phyloP scores from a whole-genome alignment of 257 asterid species.

The Solanum chilense region DNA sequence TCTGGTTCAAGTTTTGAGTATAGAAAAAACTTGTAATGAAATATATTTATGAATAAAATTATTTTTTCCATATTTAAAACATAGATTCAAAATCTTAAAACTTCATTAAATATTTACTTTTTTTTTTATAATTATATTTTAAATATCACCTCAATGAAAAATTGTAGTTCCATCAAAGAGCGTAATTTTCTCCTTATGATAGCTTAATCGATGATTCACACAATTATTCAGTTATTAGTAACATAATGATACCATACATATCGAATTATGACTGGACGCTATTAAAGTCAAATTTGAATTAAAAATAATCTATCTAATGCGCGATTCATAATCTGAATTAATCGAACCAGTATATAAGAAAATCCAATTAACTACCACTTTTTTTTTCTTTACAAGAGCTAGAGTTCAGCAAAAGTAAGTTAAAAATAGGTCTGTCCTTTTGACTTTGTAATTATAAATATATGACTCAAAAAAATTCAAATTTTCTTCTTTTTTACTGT shows the following conservation, averaged over 20 bases:
- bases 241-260: rapidly evolving
- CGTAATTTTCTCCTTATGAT: not conserved
- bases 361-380: not conserved
- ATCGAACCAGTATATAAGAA: not conserved
- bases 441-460: constrained; percentile 24
- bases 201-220: not conserved
- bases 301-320: rapidly evolving
- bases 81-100: not conserved
- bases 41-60: no score
- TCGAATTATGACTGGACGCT: not conserved
- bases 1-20: not conserved
- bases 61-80: no score
- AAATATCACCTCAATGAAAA: not conserved
- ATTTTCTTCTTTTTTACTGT: constrained; percentile 4
- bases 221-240: not conserved
- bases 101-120: not conserved
- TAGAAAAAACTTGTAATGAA: not conserved
- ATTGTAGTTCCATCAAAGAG: not conserved
- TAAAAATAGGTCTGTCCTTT: constrained; percentile 15
- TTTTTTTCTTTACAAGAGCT: not conserved
- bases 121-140: not conserved
- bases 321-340: not conserved
- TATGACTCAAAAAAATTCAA: not conserved
- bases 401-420: not conserved
- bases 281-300: not conserved